Evolutionary conservation across 169 alveolate genomes (phyloP).

Genomic region (Perkinsus chesapeaki): DNA sequence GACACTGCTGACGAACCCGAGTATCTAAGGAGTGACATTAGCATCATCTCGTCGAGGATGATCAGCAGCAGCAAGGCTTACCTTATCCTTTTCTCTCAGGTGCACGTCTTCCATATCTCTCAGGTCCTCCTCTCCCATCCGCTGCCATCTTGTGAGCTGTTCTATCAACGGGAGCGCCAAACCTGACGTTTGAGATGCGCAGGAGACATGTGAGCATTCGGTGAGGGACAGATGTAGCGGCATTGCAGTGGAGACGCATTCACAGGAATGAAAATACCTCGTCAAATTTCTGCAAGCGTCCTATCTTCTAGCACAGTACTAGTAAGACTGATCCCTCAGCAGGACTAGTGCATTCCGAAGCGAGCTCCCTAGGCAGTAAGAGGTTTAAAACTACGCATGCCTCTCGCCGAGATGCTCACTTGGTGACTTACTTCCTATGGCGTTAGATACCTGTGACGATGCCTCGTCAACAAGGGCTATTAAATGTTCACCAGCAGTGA

Average conservation of each 20-base stretch:
- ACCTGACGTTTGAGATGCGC: neutral
- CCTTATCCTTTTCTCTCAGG: neutral
- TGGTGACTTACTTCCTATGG: neutral
- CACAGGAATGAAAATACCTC: no score
- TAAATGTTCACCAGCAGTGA: neutral
- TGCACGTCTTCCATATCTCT: neutral
- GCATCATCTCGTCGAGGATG: neutral
- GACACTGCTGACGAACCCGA: neutral
- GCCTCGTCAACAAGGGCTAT: neutral
- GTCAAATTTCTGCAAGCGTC: no score
- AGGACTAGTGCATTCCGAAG: no score
- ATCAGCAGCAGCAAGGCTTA: neutral
- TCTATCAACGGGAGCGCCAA: neutral
- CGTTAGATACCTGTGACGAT: neutral
- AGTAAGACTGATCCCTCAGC: no score
- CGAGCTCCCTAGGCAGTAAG: no score
- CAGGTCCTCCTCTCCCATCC: neutral
- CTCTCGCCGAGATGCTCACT: neutral
- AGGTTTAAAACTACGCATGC: no score
- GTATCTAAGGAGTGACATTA: neutral
- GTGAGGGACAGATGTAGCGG: no score
- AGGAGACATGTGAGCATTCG: neutral
- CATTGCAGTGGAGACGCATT: no score
- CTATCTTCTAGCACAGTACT: no score
- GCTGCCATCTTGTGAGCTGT: neutral